Percentiles rank a stretch among this genome's conserved stretches.
These are phyloP conservation scores for Coelomomyces lativittatus DNA, from an alignment of 371 early-diverging fungal species.

Conservation along the genomic window DNA sequence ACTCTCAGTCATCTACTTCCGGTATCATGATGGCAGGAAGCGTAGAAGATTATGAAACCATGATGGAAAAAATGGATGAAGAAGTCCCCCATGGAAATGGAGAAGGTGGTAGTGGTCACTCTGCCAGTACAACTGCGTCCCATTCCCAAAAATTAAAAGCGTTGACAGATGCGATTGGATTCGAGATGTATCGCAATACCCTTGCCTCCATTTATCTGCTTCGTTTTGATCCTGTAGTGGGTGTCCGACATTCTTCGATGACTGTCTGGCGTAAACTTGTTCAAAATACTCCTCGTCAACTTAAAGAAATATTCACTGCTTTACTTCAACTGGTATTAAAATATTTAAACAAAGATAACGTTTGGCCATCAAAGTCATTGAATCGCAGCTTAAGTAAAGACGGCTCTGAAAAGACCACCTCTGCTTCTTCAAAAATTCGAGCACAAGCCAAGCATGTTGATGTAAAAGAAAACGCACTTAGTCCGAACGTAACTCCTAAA, in stretches of 20 bases:
- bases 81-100: no score
- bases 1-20: slow-evolving; percentile 3
- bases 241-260: slow-evolving; percentile 73
- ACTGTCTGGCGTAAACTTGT: slow-evolving; percentile 89
- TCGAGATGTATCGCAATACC: slow-evolving; percentile 66
- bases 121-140: no score
- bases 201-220: slow-evolving; percentile 81
- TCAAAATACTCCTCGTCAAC: slow-evolving; percentile 82
- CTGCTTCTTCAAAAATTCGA: no score
- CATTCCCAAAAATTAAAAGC: slow-evolving; percentile 40
- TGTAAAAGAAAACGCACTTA: no score
- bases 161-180: slow-evolving; percentile 63
- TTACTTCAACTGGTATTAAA: slow-evolving; percentile 73
- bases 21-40: no score
- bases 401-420: no score
- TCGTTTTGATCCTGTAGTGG: slow-evolving; percentile 51
- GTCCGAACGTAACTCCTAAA: no score
- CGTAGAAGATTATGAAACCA: no score
- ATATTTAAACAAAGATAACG: slow-evolving; percentile 48
- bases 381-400: no score
- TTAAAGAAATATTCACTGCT: slow-evolving; percentile 74
- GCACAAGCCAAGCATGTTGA: no score
- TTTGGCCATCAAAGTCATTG: slow-evolving; percentile 62
- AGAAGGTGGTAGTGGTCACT: slow-evolving; percentile 9
- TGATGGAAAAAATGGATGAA: no score